A percentile compares a stretch with the other conserved stretches of the same genome.
phyloP scores from a whole-genome alignment of 2,329 filamentous ascomycete genomes.

The Pyrenophora tritici-repentis region DNA sequence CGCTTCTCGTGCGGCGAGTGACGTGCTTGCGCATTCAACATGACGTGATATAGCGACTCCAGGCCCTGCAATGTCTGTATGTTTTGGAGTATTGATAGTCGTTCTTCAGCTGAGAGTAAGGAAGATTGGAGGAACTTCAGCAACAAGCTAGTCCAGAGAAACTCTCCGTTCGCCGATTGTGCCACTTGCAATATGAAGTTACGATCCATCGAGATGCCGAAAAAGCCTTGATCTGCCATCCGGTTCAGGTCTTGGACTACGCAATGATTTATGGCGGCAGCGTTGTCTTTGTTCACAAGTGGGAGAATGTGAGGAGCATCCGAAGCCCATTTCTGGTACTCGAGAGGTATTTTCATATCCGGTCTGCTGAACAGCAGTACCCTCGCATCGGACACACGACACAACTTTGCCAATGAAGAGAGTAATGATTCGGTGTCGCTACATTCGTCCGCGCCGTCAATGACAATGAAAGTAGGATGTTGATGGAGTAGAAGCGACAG shows the following conservation, averaged over 20 bases:
- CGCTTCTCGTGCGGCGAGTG: slow-evolving; percentile 25
- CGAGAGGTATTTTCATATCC: slow-evolving; percentile 29
- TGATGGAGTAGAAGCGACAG: slow-evolving; percentile 35
- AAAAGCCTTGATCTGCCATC: slow-evolving; percentile 38
- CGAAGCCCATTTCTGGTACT: slow-evolving; percentile 39
- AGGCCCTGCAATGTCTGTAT: slow-evolving; percentile 25
- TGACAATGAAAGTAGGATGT: slow-evolving; percentile 37
- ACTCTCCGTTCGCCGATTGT: slow-evolving; percentile 29
- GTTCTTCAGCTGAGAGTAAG: slow-evolving; percentile 32
- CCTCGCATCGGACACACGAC: slow-evolving; percentile 29
- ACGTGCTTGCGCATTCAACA: slow-evolving; percentile 26
- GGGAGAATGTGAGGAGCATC: slow-evolving; percentile 31
- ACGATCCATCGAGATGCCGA: slow-evolving; percentile 36
- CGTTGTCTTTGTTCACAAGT: slow-evolving; percentile 25
- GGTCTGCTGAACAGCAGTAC: slow-evolving; percentile 36
- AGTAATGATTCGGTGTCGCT: slow-evolving; percentile 27
- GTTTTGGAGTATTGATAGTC: slow-evolving; percentile 24
- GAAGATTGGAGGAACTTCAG: slow-evolving; percentile 32
- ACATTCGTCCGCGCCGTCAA: slow-evolving; percentile 40
- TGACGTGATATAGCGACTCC: slow-evolving; percentile 27
- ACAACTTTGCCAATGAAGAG: slow-evolving; percentile 26
- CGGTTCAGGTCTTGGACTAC: slow-evolving; percentile 25
- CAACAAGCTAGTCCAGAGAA: slow-evolving; percentile 35
- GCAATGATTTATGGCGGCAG: slow-evolving; percentile 23
- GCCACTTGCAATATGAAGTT: slow-evolving; percentile 24